Evolutionary conservation across 352 stramenopile genomes (phyloP), one percentile per base, ranked within the genome.

Genomic region (Globisporangium splendens): DNA sequence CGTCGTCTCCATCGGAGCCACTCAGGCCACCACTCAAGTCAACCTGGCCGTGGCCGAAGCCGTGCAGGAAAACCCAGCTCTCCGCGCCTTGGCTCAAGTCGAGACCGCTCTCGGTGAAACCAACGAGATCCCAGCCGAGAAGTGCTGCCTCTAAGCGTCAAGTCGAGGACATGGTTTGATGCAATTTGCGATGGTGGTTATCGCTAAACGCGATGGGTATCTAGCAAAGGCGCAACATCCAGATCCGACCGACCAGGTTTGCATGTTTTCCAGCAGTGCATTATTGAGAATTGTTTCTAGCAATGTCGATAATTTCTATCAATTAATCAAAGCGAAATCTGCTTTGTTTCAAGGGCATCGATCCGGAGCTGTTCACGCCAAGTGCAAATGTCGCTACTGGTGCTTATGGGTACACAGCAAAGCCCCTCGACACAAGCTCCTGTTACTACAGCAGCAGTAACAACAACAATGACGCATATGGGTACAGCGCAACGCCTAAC

Each of bases 361-460:
- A 88, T 54, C 66, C 68, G 14, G 77, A 87, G n/a, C 59, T 87
- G 17, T 88, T 90, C 54, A 61, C 70, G n/a, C 73, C 75, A 24
- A 75, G 63, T 51, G 62, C 63, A 20, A 53, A 58, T 22, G 64
- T 46, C 18, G 24, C 48, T 8, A 28, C 24, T 28, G 18, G 33
- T 43, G 38, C 38, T 11, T 61, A 60, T 35, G 22, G 55, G 46
- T 28, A 28, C 54, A 33, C 43, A 22, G 31, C 46, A 20, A 24
- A 41, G 13, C 35, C 51, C 22, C 17, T 21, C 2, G 22, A 21
- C 22, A 44, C 56, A 24, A 35, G 39, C 11, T 58, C 39, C 2
- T 38, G 46, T 4, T 21, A 43, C 31, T 64, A 61, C 47, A 47
- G 54, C 21, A 55, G 61, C 52, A 59, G 50, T 42, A 50, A 64